A percentile compares a stretch with the other conserved stretches of the same genome.
phyloP scores from a whole-genome alignment of 2,329 filamentous ascomycete species.

The Penicillium sp. region DNA sequence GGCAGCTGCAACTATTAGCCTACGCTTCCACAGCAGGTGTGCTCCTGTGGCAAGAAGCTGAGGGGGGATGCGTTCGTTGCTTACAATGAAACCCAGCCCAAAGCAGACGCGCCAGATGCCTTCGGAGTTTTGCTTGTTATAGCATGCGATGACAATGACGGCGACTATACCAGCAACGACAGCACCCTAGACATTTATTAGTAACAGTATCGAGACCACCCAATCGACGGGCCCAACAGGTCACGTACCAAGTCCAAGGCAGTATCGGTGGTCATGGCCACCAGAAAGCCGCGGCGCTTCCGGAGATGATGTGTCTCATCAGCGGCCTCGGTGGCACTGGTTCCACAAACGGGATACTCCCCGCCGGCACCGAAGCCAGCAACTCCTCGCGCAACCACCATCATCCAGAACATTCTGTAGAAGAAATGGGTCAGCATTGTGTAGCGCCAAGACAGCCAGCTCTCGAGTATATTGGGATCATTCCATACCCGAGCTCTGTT shows the following conservation, averaged over 20 bases:
- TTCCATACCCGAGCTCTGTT: slow-evolving; percentile 34
- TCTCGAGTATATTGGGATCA: too few relatives aligned
- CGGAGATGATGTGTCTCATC: slow-evolving; percentile 29
- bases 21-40: too few relatives aligned
- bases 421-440: too few relatives aligned
- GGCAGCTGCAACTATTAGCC: slow-evolving; percentile 51
- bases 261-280: slow-evolving; percentile 31
- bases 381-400: slow-evolving; percentile 42
- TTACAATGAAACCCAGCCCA: slow-evolving; percentile 51
- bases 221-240: too few relatives aligned
- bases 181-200: slow-evolving; percentile 22
- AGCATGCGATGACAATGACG: slow-evolving; percentile 31
- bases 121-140: slow-evolving; percentile 20
- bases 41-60: too few relatives aligned
- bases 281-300: slow-evolving; percentile 29
- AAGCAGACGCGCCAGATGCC: slow-evolving; percentile 57
- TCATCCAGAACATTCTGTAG: slow-evolving; percentile 54
- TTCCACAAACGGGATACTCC: slow-evolving; percentile 37
- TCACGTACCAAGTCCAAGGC: slow-evolving; percentile 29
- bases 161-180: slow-evolving; percentile 28
- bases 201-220: too few relatives aligned
- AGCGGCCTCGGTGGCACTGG: slow-evolving; percentile 30
- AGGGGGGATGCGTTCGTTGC: background rate
- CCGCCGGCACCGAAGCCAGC: slow-evolving; percentile 48
- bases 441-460: too few relatives aligned